Percentiles rank a stretch among this genome's conserved stretches.
Conservation (phyloP, 148 eudicot species). For the Rhododendron kiyosumense region DNA sequence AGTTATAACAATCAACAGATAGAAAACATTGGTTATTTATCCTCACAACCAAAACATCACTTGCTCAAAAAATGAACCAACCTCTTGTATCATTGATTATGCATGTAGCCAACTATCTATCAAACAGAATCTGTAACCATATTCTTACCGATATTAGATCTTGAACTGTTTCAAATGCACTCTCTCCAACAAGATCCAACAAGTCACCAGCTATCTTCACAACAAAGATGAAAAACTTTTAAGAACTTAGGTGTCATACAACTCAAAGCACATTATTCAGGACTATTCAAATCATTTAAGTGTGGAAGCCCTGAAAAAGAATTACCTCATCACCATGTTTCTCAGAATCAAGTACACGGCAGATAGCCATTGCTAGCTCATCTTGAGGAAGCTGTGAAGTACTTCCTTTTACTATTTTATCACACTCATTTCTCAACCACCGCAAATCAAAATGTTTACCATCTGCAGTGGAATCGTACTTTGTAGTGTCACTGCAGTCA, state of each 20-base stretch:
- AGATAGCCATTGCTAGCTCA: constrained; percentile 89
- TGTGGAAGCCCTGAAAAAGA: neutral
- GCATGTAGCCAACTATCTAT: neutral
- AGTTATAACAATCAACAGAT: neutral
- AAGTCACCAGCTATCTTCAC: constrained; percentile 90
- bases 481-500: constrained; percentile 23
- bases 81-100: neutral
- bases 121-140: neutral
- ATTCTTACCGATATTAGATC: constrained; percentile 70
- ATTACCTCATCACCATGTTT: constrained; percentile 97
- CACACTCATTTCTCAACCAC: constrained; percentile 81
- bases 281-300: neutral
- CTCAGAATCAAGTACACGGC: constrained; percentile 86
- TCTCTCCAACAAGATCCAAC: constrained; percentile 92
- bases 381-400: constrained; percentile 81
- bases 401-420: constrained; percentile 57
- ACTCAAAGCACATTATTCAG: constrained; percentile 1
- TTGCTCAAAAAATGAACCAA: constrained; percentile 7
- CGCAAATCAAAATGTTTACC: constrained; percentile 59
- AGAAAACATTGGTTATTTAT: neutral
- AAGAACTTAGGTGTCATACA: neutral
- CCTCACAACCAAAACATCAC: neutral
- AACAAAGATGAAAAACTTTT: constrained; percentile 2
- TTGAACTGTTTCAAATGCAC: constrained; percentile 87
- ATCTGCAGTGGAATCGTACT: constrained; percentile 23